phyloP scores from a whole-genome alignment of 179 eudicot genomes.

The Spergularia azorica region DNA sequence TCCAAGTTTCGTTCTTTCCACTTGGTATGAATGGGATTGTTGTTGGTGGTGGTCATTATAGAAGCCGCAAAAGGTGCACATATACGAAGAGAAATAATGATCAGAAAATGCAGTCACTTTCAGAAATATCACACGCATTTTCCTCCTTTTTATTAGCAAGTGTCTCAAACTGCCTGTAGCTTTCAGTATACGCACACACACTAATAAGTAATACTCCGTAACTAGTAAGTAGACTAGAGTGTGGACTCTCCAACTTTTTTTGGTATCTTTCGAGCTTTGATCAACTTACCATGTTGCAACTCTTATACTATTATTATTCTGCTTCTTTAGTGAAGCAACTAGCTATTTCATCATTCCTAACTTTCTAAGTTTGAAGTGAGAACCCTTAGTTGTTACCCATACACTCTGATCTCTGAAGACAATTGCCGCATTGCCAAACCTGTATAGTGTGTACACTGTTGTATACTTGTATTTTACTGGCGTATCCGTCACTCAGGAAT shows the following conservation, averaged over 20 bases:
- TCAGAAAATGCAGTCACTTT: neutral
- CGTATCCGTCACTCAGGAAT: too few species aligned
- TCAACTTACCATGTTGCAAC: constrained; percentile 14
- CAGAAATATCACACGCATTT: neutral
- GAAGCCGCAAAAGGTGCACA: neutral
- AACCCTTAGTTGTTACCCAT: too few species aligned
- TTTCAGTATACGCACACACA: constrained; percentile 3
- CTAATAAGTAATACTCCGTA: constrained; percentile 1
- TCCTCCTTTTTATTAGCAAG: neutral
- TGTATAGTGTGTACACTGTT: too few species aligned
- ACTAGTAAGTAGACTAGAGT: neutral
- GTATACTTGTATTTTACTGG: too few species aligned
- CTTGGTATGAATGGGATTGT: too few species aligned
- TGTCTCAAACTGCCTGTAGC: constrained; percentile 7
- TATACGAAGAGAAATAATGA: constrained; percentile 3
- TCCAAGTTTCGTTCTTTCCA: too few species aligned
- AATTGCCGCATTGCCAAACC: too few species aligned
- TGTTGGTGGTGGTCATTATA: too few species aligned
- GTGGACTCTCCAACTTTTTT: neutral
- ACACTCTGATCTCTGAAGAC: too few species aligned
- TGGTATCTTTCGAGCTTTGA: neutral
- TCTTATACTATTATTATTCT: neutral
- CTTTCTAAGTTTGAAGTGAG: too few species aligned
- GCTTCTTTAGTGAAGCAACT: too few species aligned
- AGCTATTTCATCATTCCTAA: too few species aligned